Evolutionary conservation across 176 grass and related monocot genomes (phyloP), one percentile per base, ranked within the genome.

Genomic region (Ananas comosus): DNA sequence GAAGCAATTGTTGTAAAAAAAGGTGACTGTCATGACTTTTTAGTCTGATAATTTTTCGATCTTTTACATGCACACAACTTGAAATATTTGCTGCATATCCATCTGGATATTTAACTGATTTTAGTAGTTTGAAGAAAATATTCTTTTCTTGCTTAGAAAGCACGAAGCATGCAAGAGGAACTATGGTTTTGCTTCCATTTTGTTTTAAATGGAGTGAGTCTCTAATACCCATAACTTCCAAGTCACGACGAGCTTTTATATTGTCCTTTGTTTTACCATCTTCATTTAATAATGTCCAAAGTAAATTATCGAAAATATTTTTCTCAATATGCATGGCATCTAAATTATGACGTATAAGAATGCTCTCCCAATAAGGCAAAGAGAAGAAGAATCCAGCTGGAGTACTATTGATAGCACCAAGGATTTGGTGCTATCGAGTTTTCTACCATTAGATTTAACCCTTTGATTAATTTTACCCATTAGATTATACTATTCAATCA

Each of bases 321-420:
- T 66, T 66, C 27, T 67, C 64, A 13, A 49, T 49, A 8, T 67
- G 64, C 64, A 67, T 67, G 2, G 4, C 25, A 67, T 67, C 28
- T 14, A 67, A 47, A 48, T 67, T 47, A 47, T 67, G 25, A 14
- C 64, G 11, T 9, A 67, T 42, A 3, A 42, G 19, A 29, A 67
- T 11, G 0, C 13, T 65, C 3, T 65, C 2, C 25, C 11, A 47
- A 65, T 67, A 67, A 14, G 11, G 11, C 11, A 48, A 49, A 3
- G 7, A 13, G 22, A 23, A 23, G 22, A 65, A 42, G n/a, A n/a
- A n/a, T n/a, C n/a, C n/a, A n/a, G n/a, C n/a, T n/a, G n/a, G n/a
- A n/a, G n/a, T n/a, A n/a, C n/a, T n/a, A n/a, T n/a, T n/a, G n/a
- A n/a, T n/a, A n/a, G n/a, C n/a, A n/a, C n/a, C n/a, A n/a, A n/a